These are phyloP conservation scores for Penstemon newberryi DNA, from an alignment of 257 asterid genomes.

Conservation along the genomic window DNA sequence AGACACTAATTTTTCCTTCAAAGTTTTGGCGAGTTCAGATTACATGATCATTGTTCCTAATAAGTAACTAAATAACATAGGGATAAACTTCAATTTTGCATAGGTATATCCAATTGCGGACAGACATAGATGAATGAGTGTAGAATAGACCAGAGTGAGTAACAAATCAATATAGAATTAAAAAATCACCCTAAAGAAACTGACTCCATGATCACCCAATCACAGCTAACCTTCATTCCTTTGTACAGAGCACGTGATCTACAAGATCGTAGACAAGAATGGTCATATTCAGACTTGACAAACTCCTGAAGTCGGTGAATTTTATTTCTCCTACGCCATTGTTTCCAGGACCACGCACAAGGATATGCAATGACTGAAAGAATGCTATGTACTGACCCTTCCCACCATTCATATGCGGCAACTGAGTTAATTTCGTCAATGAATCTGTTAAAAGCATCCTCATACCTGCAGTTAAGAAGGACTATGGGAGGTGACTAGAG, in stretches of 20 bases:
- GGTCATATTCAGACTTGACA: conserved; percentile 92
- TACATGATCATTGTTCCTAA: background rate
- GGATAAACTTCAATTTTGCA: background rate
- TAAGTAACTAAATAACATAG: background rate
- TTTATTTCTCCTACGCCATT: conserved; percentile 94
- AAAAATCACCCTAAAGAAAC: conserved; percentile 20
- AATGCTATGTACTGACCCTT: conserved; percentile 96
- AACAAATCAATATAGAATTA: conserved; percentile 1
- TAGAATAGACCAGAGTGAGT: background rate
- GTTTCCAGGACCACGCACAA: conserved; percentile 99
- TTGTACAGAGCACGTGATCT: conserved; percentile 93
- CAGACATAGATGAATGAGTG: background rate
- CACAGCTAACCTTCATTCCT: conserved; percentile 88
- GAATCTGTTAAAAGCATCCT: conserved; percentile 94
- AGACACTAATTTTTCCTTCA: background rate
- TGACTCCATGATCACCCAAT: conserved; percentile 22
- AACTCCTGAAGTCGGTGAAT: conserved; percentile 86
- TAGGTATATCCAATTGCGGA: background rate
- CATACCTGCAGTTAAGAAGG: conserved; percentile 63
- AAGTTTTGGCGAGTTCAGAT: conserved; percentile 2
- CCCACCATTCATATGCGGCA: conserved; percentile 98
- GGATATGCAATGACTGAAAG: conserved; percentile 88
- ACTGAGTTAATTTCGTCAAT: conserved; percentile 89
- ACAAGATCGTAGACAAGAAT: conserved; percentile 91
- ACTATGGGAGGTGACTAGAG: conserved; percentile 28